phyloP scores from a whole-genome alignment of 495 filamentous ascomycete genomes.

The Podospora didyma region DNA sequence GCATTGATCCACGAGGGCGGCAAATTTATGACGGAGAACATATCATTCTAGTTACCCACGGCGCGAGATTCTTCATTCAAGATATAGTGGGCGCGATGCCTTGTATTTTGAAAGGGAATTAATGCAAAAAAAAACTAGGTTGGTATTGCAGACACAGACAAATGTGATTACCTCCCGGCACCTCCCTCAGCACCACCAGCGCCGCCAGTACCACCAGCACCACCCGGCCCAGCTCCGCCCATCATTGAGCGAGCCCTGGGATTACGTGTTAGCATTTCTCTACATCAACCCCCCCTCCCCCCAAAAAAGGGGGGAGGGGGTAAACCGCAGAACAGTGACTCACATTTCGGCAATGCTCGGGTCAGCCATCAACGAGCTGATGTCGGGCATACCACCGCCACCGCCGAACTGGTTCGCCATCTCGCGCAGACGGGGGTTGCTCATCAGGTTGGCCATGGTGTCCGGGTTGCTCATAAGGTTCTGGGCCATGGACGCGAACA shows the following conservation, averaged over 20 bases:
- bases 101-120: too few species aligned
- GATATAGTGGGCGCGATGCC: too few species aligned
- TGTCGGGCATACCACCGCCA: slow-evolving; percentile 82
- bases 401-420: slow-evolving; percentile 71
- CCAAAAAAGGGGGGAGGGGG: background rate
- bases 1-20: too few species aligned
- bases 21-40: too few species aligned
- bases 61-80: too few species aligned
- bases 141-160: background rate
- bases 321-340: slow-evolving; percentile 34
- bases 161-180: background rate
- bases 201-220: background rate
- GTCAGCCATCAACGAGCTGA: slow-evolving; percentile 80
- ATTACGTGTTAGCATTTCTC: background rate
- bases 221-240: background rate
- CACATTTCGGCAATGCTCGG: slow-evolving; percentile 90
- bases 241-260: background rate
- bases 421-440: slow-evolving; percentile 79
- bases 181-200: background rate
- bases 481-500: slow-evolving; percentile 95
- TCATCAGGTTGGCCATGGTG: slow-evolving; percentile 85
- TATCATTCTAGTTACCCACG: too few species aligned
- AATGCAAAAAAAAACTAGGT: background rate
- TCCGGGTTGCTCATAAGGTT: slow-evolving; percentile 95
- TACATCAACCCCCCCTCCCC: too few species aligned